Conservation (phyloP, 169 alveolate species). For the Eimeria acervulina region DNA sequence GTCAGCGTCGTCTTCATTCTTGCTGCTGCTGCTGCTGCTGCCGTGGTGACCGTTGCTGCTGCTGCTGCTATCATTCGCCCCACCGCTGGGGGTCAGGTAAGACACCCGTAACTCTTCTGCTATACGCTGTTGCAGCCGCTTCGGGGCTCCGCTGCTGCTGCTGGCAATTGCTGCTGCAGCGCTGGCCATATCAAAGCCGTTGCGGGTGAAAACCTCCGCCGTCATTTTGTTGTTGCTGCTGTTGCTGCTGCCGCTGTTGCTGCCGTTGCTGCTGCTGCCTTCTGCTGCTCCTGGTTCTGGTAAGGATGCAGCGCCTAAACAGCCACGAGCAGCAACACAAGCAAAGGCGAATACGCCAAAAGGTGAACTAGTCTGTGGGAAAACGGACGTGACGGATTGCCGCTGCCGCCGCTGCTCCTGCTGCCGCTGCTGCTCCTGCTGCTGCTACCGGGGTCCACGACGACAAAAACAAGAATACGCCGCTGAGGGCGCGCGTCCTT, state of each 20-base stretch:
- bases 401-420: constrained; percentile 53
- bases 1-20: constrained; percentile 64
- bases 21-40: constrained; percentile 47
- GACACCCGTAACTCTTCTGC: constrained; percentile 75
- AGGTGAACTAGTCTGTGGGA: neutral
- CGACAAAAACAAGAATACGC: constrained; percentile 24
- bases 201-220: constrained; percentile 60
- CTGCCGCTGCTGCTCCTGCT: constrained; percentile 63
- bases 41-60: constrained; percentile 75
- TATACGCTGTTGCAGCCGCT: constrained; percentile 77
- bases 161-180: constrained; percentile 76
- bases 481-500: constrained; percentile 35
- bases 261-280: constrained; percentile 64
- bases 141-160: constrained; percentile 74
- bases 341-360: constrained; percentile 38
- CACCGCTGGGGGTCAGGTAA: constrained; percentile 70
- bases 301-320: constrained; percentile 69
- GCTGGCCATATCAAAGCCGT: constrained; percentile 72
- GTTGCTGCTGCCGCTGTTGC: constrained; percentile 43
- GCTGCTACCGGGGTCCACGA: constrained; percentile 39
- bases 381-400: constrained; percentile 6
- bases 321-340: constrained; percentile 49
- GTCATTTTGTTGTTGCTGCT: constrained; percentile 51
- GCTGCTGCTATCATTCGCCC: constrained; percentile 50
- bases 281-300: constrained; percentile 52